These are phyloP conservation scores for Acacia pycnantha DNA, from an alignment of 331 rosid genomes.

Conservation along the genomic window DNA sequence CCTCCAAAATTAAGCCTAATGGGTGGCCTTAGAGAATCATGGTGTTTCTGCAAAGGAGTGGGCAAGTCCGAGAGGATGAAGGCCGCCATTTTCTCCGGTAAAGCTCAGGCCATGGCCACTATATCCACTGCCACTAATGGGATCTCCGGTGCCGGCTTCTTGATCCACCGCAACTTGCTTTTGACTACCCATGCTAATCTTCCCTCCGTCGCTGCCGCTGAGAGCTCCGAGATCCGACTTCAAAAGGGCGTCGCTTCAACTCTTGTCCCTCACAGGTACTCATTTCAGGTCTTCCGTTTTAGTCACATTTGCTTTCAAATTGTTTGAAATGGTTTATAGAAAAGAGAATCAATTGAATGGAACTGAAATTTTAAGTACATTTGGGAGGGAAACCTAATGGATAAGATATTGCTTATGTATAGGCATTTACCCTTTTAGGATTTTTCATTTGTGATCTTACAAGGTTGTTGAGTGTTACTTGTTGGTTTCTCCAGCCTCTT, in stretches of 20 bases:
- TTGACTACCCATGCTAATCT: constrained; percentile 85
- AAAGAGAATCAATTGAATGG: constrained; percentile 4
- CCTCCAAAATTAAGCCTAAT: not conserved
- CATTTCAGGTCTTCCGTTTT: constrained; percentile 25
- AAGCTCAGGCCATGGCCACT: constrained; percentile 70
- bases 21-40: constrained; percentile 79
- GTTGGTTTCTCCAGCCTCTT: not conserved
- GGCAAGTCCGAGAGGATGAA: constrained; percentile 86
- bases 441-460: not conserved
- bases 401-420: not conserved
- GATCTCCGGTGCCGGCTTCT: constrained; percentile 66
- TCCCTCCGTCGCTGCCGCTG: constrained; percentile 72
- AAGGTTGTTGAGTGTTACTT: not conserved
- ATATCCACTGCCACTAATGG: constrained; percentile 42
- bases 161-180: constrained; percentile 86
- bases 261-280: constrained; percentile 90
- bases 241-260: constrained; percentile 69
- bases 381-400: not conserved
- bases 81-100: constrained; percentile 69
- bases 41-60: constrained; percentile 99
- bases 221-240: constrained; percentile 79
- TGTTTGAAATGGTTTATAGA: not conserved
- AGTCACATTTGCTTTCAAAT: not conserved
- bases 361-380: not conserved
- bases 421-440: not conserved